A percentile compares a stretch with the other conserved stretches of the same genome.
phyloP scores from a whole-genome alignment of 768 basidiomycete genomes.

The Roridomyces roridus region DNA sequence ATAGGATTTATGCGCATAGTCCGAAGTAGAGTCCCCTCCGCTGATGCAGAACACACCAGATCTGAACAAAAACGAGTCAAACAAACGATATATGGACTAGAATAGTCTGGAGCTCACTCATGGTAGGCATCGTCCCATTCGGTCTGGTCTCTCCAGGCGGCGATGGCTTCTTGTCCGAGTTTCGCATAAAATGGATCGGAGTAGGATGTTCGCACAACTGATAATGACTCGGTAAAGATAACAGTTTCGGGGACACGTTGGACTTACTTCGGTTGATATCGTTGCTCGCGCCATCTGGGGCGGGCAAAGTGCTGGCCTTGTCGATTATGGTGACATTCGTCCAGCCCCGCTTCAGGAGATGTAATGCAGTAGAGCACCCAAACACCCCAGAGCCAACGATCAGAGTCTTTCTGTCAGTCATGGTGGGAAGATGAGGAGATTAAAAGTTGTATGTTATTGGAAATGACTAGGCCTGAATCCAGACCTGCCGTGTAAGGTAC shows the following conservation, averaged over 20 bases:
- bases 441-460: neutral
- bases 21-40: constrained; percentile 31
- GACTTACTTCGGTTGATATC: constrained; percentile 56
- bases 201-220: constrained; percentile 81
- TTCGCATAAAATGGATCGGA: constrained; percentile 69
- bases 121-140: constrained; percentile 81
- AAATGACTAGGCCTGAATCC: no score
- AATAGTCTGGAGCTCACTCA: constrained; percentile 63
- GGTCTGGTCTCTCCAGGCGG: constrained; percentile 69
- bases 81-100: neutral
- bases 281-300: constrained; percentile 79
- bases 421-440: constrained; percentile 30
- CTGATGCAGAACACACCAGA: constrained; percentile 74
- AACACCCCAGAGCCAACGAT: constrained; percentile 88
- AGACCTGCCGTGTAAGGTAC: no score
- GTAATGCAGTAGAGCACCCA: constrained; percentile 85
- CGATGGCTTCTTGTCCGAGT: constrained; percentile 80
- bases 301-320: constrained; percentile 70
- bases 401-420: constrained; percentile 46
- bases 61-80: constrained; percentile 40
- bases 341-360: constrained; percentile 76
- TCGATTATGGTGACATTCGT: constrained; percentile 78
- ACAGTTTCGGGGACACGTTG: neutral
- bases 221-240: neutral
- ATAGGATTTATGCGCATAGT: constrained; percentile 61